These are phyloP conservation scores for Chernovozyma aurita DNA, from an alignment of 1,139 yeast genomes.

Conservation along the genomic window DNA sequence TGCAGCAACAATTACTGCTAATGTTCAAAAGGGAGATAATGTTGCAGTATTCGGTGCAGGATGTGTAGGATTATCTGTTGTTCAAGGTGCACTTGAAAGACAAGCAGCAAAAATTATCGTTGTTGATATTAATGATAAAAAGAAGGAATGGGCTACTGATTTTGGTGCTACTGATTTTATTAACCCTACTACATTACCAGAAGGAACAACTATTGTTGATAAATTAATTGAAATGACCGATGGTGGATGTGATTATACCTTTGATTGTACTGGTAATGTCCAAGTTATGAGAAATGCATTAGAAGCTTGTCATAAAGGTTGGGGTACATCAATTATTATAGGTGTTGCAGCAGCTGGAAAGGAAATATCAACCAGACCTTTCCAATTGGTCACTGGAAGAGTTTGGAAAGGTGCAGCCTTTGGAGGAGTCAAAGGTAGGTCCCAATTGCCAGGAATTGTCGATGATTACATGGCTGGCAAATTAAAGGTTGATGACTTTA, in stretches of 20 bases:
- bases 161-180: slow-evolving; percentile 96
- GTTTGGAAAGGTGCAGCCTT: slow-evolving; percentile 98
- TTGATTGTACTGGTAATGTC: slow-evolving; percentile 97
- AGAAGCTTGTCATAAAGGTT: slow-evolving; percentile 97
- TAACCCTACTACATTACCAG: slow-evolving; percentile 73
- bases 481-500: slow-evolving; percentile 90
- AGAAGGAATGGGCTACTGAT: slow-evolving; percentile 78
- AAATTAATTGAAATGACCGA: slow-evolving; percentile 86
- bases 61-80: slow-evolving; percentile 91
- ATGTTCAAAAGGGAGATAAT: slow-evolving; percentile 87
- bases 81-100: slow-evolving; percentile 87
- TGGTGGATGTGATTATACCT: slow-evolving; percentile 94
- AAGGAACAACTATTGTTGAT: slow-evolving; percentile 75
- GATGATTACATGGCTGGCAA: slow-evolving; percentile 79
- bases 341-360: slow-evolving; percentile 99
- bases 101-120: slow-evolving; percentile 81
- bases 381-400: slow-evolving; percentile 98
- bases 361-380: slow-evolving; percentile 94
- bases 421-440: slow-evolving; percentile 97
- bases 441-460: slow-evolving; percentile 89
- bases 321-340: slow-evolving; percentile 93
- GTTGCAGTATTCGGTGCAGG: slow-evolving; percentile 98
- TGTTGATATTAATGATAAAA: slow-evolving; percentile 79
- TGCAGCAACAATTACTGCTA: slow-evolving; percentile 92
- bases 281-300: slow-evolving; percentile 92